Evolutionary conservation across 2,329 filamentous ascomycete species (phyloP).

Genomic region (Cordyceps tenuipes): DNA sequence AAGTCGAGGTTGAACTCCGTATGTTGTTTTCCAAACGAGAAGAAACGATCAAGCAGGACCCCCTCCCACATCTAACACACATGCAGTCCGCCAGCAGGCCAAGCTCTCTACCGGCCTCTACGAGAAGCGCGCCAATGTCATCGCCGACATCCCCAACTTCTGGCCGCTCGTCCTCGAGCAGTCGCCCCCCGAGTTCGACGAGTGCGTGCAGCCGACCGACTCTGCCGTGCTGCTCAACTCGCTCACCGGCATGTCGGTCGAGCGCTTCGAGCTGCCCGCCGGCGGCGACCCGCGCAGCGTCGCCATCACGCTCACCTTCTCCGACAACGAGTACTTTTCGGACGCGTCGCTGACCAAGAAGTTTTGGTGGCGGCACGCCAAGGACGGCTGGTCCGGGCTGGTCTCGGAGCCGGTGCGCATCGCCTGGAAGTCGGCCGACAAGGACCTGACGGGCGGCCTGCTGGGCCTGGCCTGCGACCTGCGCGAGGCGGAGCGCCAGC

Average conservation of each 20-base stretch:
- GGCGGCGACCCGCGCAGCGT: constrained; percentile 74
- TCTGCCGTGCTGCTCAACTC: constrained; percentile 60
- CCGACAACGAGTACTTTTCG: constrained; percentile 73
- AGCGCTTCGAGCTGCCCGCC: constrained; percentile 69
- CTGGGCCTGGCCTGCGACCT: constrained; percentile 64
- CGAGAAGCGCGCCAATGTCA: constrained; percentile 61
- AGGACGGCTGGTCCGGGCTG: constrained; percentile 63
- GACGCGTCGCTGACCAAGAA: constrained; percentile 78
- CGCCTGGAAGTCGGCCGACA: constrained; percentile 68
- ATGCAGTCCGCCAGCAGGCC: constrained; percentile 63
- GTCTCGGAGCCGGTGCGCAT: constrained; percentile 86
- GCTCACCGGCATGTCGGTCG: constrained; percentile 62
- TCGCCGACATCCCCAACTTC: constrained; percentile 74
- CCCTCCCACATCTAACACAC: background rate
- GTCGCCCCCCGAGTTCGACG: constrained; percentile 76
- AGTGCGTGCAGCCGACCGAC: constrained; percentile 78
- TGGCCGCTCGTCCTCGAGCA: constrained; percentile 92
- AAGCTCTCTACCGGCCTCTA: constrained; percentile 63
- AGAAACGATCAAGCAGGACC: background rate
- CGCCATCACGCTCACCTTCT: constrained; percentile 69
- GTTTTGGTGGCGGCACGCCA: constrained; percentile 72
- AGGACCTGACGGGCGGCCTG: constrained; percentile 76
- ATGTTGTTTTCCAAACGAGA: constrained; percentile 24
- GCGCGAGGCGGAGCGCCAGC: constrained; percentile 52
- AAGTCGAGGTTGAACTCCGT: constrained; percentile 78